Percentiles rank a stretch among this genome's conserved stretches.
phyloP scores from a whole-genome alignment of 2,329 filamentous ascomycete genomes.

The Fusarium circinatum region DNA sequence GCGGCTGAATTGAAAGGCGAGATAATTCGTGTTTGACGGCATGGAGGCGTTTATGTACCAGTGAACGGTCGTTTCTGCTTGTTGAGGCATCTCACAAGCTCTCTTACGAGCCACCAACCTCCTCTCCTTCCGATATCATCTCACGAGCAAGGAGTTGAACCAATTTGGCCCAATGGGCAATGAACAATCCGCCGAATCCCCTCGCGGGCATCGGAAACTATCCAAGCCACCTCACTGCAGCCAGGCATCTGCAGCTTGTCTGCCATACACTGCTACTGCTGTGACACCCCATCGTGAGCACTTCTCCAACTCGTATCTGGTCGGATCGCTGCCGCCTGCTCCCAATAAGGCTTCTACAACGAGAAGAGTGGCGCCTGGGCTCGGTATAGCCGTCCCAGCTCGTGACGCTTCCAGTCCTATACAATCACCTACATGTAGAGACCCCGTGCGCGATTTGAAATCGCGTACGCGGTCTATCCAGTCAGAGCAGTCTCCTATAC shows the following conservation, averaged over 20 bases:
- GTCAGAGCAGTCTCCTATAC: slow-evolving; percentile 31
- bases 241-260: slow-evolving; percentile 53
- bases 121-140: slow-evolving; percentile 21
- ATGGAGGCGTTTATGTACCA: slow-evolving; percentile 40
- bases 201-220: slow-evolving; percentile 58
- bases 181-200: slow-evolving; percentile 58
- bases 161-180: slow-evolving; percentile 59
- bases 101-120: slow-evolving; percentile 24
- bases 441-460: slow-evolving; percentile 29
- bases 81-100: slow-evolving; percentile 35
- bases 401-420: slow-evolving; percentile 22
- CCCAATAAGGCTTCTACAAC: slow-evolving; percentile 24
- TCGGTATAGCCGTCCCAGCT: slow-evolving; percentile 35
- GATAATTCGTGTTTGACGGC: slow-evolving; percentile 33
- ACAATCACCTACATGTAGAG: slow-evolving; percentile 26
- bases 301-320: slow-evolving; percentile 48
- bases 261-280: slow-evolving; percentile 51
- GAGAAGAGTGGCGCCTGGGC: slow-evolving; percentile 19
- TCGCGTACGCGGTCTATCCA: slow-evolving; percentile 31
- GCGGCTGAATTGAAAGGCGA: slow-evolving; percentile 6
- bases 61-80: slow-evolving; percentile 38
- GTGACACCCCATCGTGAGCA: slow-evolving; percentile 41
- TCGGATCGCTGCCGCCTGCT: slow-evolving; percentile 41
- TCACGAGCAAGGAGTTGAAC: slow-evolving; percentile 24
- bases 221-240: slow-evolving; percentile 60